Evolutionary conservation across 768 basidiomycete species (phyloP), one percentile per base, ranked within the genome.

Genomic region (Auricularia sp.): DNA sequence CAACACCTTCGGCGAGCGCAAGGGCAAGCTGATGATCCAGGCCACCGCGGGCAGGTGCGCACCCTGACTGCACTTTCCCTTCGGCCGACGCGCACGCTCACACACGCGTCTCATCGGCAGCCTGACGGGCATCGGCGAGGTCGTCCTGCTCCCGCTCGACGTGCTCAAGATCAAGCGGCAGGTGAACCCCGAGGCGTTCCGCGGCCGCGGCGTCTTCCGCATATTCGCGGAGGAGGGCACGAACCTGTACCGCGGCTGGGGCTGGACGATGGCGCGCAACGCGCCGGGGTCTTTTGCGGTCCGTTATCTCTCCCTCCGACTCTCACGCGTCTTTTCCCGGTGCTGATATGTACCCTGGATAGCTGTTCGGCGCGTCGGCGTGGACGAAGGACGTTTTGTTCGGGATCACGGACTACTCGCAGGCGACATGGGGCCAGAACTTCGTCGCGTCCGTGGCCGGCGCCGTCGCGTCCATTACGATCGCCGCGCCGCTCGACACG

Each of bases 81-180:
- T 59, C 29, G 14, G 56, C 66, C 36, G 53, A 58, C 62, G 62
- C 61, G 29, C 42, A 42, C 53, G 36, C 3, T 36, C 23, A 29
- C 29, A 29, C 29, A 29, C 29, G 29, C 29, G 29, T 29, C 29
- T 29, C 29, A 29, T 29, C 23, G 39, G 11, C 66, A 84, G 83
- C 70, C 70, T 85, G 72, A 86, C 84, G 16, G 85, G 84, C 69
- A 97, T 99, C 69, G 96, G 96, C 72, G 96, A 99, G 85, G 95
- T 98, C 67, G 94, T 96, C 39, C 86, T 99, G n/a, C 85, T 99
- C 42, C 96, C 96, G 2, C 83, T 98, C 4, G 96, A 99, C 72
- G 95, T 86, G 29, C 86, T 99, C 73, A 99, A 99, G 78, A 98
- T 99, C 77, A 98, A 97, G 79, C 88, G 94, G 62, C 96, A 99